Conservation (phyloP, 2,329 filamentous ascomycete species). For the Dothideomycetes sp. region DNA sequence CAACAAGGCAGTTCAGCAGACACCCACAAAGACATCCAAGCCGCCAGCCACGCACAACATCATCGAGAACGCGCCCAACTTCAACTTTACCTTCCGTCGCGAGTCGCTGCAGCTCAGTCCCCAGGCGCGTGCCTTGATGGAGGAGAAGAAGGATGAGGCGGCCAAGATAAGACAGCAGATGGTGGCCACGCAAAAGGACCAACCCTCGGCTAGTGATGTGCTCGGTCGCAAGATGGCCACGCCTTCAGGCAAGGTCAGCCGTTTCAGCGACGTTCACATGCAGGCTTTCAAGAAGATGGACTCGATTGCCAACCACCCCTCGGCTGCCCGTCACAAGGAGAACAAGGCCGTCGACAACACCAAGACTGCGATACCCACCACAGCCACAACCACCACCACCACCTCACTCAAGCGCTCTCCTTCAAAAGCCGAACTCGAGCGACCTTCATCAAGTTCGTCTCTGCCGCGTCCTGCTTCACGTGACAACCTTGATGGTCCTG, state of each 20-base stretch:
- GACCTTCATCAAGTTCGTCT: slow-evolving; percentile 24
- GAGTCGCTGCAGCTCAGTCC: slow-evolving; percentile 51
- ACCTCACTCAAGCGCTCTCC: slow-evolving; percentile 45
- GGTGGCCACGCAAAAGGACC: slow-evolving; percentile 50
- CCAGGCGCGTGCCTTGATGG: slow-evolving; percentile 51
- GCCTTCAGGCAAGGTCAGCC: slow-evolving; percentile 65
- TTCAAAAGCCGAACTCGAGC: slow-evolving; percentile 55
- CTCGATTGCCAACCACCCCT: slow-evolving; percentile 80
- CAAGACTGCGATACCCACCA: neutral
- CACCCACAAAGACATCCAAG: slow-evolving; percentile 48
- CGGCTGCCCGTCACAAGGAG: slow-evolving; percentile 54
- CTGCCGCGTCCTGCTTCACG: slow-evolving; percentile 25
- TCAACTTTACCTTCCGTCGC: slow-evolving; percentile 55
- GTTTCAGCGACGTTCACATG: slow-evolving; percentile 80
- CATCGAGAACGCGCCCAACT: slow-evolving; percentile 42
- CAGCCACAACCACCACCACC: slow-evolving; percentile 10
- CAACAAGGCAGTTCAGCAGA: slow-evolving; percentile 55
- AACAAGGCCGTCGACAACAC: slow-evolving; percentile 32
- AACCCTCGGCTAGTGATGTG: slow-evolving; percentile 30
- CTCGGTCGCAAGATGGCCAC: slow-evolving; percentile 63
- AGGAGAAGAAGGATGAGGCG: slow-evolving; percentile 63
- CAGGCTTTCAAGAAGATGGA: slow-evolving; percentile 96
- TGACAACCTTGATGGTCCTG: slow-evolving; percentile 30
- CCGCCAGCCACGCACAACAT: slow-evolving; percentile 29
- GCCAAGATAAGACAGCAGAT: slow-evolving; percentile 62